Conservation (phyloP, 352 stramenopile species). For the Phytophthora nicotianae region DNA sequence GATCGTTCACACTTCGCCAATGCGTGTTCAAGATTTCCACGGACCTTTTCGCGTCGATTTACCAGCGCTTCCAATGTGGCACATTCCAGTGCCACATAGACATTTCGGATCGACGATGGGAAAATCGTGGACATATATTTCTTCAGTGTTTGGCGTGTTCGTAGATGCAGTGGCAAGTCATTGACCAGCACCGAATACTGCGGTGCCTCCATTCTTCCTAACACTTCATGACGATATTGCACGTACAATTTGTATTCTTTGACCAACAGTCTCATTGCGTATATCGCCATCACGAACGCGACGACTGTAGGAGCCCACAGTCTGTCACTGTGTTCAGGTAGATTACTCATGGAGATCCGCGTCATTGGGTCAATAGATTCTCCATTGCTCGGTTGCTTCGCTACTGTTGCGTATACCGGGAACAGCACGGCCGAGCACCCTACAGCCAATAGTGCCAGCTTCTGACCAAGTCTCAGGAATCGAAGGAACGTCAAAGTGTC, state of each 20-base stretch:
- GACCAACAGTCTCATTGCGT: constrained; percentile 61
- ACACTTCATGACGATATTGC: constrained; percentile 56
- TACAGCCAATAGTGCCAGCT: constrained; percentile 66
- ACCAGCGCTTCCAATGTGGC: constrained; percentile 58
- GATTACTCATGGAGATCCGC: constrained; percentile 80
- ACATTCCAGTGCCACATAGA: constrained; percentile 80
- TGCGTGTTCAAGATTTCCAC: constrained; percentile 56
- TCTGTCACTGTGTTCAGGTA: constrained; percentile 49
- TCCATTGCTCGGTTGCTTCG: constrained; percentile 16
- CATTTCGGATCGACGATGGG: constrained; percentile 55
- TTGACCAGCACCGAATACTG: constrained; percentile 83
- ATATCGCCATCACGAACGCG: constrained; percentile 60
- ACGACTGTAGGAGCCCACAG: constrained; percentile 69
- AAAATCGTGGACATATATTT: constrained; percentile 80
- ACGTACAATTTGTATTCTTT: constrained; percentile 75
- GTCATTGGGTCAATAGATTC: constrained; percentile 55
- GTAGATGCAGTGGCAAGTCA: constrained; percentile 65
- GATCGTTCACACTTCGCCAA: constrained; percentile 54
- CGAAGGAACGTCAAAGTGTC: constrained; percentile 80
- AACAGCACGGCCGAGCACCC: constrained; percentile 65
- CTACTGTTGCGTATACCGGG: constrained; percentile 70
- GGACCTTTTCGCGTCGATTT: constrained; percentile 50
- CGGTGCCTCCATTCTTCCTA: constrained; percentile 54
- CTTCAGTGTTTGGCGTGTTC: constrained; percentile 63
- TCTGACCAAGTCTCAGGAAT: constrained; percentile 69